Percentiles rank a stretch among this genome's conserved stretches.
Conservation (phyloP, 2,329 filamentous ascomycete species). For the Hymenoscyphus fraxineus region DNA sequence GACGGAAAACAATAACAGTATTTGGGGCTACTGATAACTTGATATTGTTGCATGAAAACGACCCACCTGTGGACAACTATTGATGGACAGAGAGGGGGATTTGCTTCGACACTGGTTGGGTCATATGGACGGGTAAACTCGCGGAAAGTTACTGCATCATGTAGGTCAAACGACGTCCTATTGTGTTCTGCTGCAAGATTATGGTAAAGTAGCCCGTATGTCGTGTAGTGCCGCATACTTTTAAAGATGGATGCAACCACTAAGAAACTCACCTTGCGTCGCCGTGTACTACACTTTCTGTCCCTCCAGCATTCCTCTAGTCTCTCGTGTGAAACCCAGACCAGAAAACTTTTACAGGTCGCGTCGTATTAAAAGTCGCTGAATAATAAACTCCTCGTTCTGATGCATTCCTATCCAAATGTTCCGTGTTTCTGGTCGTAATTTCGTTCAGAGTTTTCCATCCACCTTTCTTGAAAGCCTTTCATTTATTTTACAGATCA, state of each 20-base stretch:
- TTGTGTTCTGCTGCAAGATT: not conserved
- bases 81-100: not conserved
- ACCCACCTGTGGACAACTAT: not conserved
- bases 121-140: not conserved
- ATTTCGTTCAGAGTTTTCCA: not conserved
- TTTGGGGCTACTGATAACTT: not conserved
- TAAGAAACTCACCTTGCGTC: not conserved
- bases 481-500: constrained; percentile 15
- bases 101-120: not conserved
- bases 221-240: not conserved
- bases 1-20: not conserved
- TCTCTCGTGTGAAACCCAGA: not conserved
- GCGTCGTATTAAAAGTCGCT: not conserved
- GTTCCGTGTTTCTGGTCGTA: not conserved
- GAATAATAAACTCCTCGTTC: not conserved
- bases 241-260: not conserved
- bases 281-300: not conserved
- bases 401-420: not conserved
- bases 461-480: not conserved
- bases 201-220: not conserved
- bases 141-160: not conserved
- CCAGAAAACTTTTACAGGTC: not conserved
- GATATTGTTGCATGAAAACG: not conserved
- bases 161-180: not conserved
- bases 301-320: not conserved